These are phyloP conservation scores for Chlamydomonas reinhardtii DNA, from an alignment of 163 green algal genomes.

Conservation along the genomic window DNA sequence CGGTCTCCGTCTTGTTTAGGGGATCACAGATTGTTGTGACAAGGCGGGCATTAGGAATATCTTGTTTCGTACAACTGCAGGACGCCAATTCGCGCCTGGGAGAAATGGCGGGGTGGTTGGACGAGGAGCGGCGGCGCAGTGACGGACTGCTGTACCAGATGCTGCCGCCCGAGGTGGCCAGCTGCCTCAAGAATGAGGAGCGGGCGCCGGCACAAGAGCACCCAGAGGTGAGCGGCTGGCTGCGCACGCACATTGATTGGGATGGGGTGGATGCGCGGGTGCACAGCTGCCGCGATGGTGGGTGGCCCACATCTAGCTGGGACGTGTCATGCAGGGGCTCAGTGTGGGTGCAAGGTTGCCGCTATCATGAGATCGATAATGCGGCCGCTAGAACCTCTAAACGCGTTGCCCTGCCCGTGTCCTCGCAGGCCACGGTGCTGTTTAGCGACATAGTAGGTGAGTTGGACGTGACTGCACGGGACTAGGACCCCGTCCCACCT, in stretches of 20 bases:
- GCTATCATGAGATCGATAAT: no score
- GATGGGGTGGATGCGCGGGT: not conserved
- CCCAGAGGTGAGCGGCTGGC: not conserved
- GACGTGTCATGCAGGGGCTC: not conserved
- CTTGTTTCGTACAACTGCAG: not conserved
- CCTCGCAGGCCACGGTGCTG: conserved; percentile 13
- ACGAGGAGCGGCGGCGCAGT: conserved; percentile 15
- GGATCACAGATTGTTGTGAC: no score
- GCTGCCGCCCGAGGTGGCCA: conserved; percentile 20
- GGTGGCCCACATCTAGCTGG: not conserved
- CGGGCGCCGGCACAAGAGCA: conserved; percentile 14
- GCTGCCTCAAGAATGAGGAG: not conserved
- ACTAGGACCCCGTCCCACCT: no score
- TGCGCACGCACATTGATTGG: not conserved
- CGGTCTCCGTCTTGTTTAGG: no score
- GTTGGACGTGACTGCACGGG: no score
- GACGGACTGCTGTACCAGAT: conserved; percentile 47
- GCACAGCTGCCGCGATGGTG: not conserved
- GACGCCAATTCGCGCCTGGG: not conserved
- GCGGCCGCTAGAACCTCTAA: no score
- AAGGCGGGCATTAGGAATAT: no score
- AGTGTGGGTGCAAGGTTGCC: not conserved
- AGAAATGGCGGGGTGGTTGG: not conserved
- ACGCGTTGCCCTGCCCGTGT: no score
- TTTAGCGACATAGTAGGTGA: conserved; percentile 36